Evolutionary conservation across 2,329 filamentous ascomycete genomes (phyloP).

Genomic region (Aspergillus fumigatiaffinis): DNA sequence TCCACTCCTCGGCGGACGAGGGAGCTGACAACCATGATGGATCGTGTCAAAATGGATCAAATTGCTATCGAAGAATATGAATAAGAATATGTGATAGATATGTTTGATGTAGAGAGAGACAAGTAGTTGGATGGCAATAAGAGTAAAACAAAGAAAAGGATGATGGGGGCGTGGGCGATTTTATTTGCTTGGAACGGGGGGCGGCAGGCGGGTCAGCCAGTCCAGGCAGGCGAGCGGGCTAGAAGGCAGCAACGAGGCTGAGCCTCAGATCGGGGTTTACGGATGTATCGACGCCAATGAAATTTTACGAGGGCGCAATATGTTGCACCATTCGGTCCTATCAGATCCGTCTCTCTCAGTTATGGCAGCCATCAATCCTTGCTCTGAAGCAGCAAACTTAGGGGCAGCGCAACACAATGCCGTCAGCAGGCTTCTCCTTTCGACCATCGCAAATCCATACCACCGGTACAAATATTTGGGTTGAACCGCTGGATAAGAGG

Average conservation of each 20-base stretch:
- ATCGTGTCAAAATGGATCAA: background rate
- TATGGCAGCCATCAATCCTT: background rate
- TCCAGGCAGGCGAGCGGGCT: background rate
- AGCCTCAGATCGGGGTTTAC: background rate
- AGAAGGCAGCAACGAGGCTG: conserved; percentile 10
- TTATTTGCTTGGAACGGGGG: background rate
- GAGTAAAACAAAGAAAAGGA: background rate
- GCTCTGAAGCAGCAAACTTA: background rate
- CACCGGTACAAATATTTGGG: background rate
- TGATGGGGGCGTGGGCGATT: background rate
- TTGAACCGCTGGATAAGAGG: background rate
- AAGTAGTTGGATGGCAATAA: conserved; percentile 3
- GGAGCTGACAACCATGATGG: conserved; percentile 27
- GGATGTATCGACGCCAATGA: background rate
- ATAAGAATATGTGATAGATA: background rate
- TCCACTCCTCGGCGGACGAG: conserved; percentile 37
- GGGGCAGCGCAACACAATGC: background rate
- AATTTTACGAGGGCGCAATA: background rate
- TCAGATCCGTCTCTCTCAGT: background rate
- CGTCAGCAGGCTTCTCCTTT: background rate
- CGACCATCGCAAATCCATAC: background rate
- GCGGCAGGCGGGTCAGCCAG: background rate
- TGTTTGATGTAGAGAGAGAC: conserved; percentile 1
- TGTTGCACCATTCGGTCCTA: background rate
- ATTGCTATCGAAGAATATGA: background rate